Evolutionary conservation across 495 filamentous ascomycete species (phyloP).

Genomic region (Aspergillus sclerotiicarbonarius): DNA sequence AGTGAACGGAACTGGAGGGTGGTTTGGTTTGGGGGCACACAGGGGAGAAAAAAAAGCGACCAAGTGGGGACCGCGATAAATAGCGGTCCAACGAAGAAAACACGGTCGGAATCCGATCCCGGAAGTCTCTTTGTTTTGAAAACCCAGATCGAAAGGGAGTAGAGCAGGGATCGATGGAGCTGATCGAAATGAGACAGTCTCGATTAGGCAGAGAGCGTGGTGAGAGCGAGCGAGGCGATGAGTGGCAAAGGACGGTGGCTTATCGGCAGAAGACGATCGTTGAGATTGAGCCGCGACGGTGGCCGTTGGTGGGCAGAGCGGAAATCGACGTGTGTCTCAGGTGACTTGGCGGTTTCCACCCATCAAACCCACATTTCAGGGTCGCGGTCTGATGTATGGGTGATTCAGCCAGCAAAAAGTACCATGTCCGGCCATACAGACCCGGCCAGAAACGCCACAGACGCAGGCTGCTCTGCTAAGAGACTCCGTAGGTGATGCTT

Average conservation of each 20-base stretch:
- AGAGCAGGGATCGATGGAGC: neutral
- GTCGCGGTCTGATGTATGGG: too few relatives aligned
- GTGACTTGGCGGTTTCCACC: neutral
- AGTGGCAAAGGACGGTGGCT: neutral
- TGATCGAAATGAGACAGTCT: neutral
- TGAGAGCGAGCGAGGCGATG: neutral
- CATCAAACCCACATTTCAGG: neutral
- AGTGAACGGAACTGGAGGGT: neutral
- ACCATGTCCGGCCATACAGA: neutral
- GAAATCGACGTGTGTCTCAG: neutral
- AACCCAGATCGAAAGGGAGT: neutral
- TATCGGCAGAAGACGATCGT: neutral
- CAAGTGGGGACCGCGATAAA: constrained; percentile 5
- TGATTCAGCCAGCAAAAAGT: too few relatives aligned
- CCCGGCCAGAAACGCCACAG: neutral
- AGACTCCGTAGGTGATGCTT: neutral
- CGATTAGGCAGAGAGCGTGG: neutral
- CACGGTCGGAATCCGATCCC: neutral
- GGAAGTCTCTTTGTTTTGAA: neutral
- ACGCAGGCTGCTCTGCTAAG: neutral
- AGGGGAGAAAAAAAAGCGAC: neutral
- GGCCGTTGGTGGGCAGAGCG: too few relatives aligned
- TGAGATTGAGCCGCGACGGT: too few relatives aligned
- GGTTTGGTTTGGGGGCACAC: neutral
- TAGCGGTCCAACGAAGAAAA: neutral